Base-by-base conservation (phyloP, 2,329 filamentous ascomycete genomes). In the Phaeosphaeriaceae sp. region DNA sequence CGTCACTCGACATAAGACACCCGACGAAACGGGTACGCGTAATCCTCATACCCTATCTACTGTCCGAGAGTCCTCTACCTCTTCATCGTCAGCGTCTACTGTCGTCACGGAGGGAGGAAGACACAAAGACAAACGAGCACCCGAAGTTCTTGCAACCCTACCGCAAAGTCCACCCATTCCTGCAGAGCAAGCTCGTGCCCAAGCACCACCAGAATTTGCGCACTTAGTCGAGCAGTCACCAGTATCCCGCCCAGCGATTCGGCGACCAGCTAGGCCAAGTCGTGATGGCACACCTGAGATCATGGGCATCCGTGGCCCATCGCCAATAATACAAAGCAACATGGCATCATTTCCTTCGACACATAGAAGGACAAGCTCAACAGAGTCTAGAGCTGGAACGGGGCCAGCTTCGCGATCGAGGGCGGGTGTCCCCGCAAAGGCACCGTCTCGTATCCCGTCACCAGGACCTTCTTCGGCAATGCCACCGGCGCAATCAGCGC, bases 71-170 rank as follows among this genome's bases (percentile, higher is more conserved):
- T 89, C 89, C 1, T 80, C 88, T 5, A 89, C 85, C 21, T 92
- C 90, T 1, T 92, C 90, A 0, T 92, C 90, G 0, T 91, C 89
- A 5, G 86, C 85, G 59, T 91, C 89, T 7, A 91, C 88, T 1
- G 84, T 91, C 9, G 84, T 87, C 33, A 84, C 80, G 17, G 83
- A 81, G 22, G 82, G 82, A 13, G 81, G 74, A 60, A 82, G 56
- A 75, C 61, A 81, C 74, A 73, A 79, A 44, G 77, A 78, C 11
- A 79, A 76, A 62, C 69, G 73, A 45, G 73, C 74, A 6, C 59
- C 67, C 31, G 56, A 61, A 24, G 65, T 62, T 17, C 58, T 76
- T 40, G 66, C 69, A 17, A 63, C 68, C 9, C 67, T 76, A n/a
- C 83, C 86, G 11, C 85, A 85, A 11, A 91, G 84, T 55, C 87